phyloP scores from a whole-genome alignment of 2,329 filamentous ascomycete genomes.

The Botryosphaeria dothidea region DNA sequence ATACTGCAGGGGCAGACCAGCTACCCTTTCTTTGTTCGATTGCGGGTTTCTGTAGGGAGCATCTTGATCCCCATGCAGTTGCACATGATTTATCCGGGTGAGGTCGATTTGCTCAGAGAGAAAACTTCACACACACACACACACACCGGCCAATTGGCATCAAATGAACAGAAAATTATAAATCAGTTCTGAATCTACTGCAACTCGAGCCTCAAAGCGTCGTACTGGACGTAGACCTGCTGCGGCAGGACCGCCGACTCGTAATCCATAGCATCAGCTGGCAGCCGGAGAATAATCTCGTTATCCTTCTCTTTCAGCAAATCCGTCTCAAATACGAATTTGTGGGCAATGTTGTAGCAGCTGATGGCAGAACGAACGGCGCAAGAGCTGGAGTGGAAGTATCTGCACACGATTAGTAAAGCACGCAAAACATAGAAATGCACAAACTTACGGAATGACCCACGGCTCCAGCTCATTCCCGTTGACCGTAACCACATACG shows the following conservation, averaged over 20 bases:
- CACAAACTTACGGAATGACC: constrained; percentile 54
- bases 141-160: too few species aligned
- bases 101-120: too few species aligned
- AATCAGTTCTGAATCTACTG: too few species aligned
- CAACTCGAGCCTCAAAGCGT: constrained; percentile 63
- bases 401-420: constrained; percentile 33
- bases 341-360: constrained; percentile 63
- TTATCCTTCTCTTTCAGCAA: constrained; percentile 55
- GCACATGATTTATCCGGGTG: too few species aligned
- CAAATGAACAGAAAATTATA: too few species aligned
- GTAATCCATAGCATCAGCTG: constrained; percentile 60
- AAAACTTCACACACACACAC: too few species aligned
- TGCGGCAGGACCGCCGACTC: constrained; percentile 58
- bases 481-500: constrained; percentile 53
- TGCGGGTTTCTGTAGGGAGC: too few species aligned
- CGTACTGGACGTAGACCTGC: constrained; percentile 65
- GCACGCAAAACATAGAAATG: not conserved
- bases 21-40: too few species aligned
- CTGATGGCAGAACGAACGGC: constrained; percentile 61
- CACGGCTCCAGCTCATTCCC: constrained; percentile 50
- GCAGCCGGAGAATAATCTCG: constrained; percentile 58
- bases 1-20: too few species aligned
- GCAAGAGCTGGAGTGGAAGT: constrained; percentile 60
- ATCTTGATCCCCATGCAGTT: too few species aligned
- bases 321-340: constrained; percentile 44